Conservation (phyloP, 257 asterid species). For the Vinca minor region DNA sequence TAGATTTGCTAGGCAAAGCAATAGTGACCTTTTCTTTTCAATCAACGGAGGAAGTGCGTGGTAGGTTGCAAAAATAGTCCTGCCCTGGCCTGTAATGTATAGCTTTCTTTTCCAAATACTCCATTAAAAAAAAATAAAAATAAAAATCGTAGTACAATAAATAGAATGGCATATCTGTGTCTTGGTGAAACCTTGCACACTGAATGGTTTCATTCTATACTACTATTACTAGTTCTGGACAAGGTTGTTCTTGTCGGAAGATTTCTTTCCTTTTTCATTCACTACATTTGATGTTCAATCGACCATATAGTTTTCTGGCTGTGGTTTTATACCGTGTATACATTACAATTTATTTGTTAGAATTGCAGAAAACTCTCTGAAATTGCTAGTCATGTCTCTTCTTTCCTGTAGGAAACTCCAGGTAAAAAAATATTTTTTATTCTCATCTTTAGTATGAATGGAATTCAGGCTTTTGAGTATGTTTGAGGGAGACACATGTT, state of each 20-base stretch:
- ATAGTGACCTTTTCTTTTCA: neutral
- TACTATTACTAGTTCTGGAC: neutral
- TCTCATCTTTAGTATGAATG: too few relatives aligned
- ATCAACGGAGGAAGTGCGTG: neutral
- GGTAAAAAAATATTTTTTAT: constrained; percentile 36
- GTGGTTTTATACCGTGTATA: neutral
- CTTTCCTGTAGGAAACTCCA: constrained; percentile 57
- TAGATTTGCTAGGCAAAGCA: neutral
- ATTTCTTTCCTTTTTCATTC: constrained; percentile 2
- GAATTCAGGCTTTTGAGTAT: neutral
- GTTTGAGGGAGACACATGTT: neutral
- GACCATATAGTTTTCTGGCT: neutral
- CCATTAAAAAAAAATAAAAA: neutral
- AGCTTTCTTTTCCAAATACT: neutral
- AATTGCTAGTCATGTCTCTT: constrained; percentile 9
- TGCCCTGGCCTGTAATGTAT: neutral
- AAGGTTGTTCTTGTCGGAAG: neutral
- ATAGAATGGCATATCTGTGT: neutral
- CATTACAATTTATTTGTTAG: neutral
- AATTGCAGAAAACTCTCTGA: constrained; percentile 8
- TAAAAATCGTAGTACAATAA: neutral
- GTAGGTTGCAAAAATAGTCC: too few relatives aligned
- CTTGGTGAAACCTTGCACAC: neutral
- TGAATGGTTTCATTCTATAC: neutral
- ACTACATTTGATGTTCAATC: neutral